Evolutionary conservation across 2,329 filamentous ascomycete species (phyloP).

Genomic region (Ceratocystiopsis sp.): DNA sequence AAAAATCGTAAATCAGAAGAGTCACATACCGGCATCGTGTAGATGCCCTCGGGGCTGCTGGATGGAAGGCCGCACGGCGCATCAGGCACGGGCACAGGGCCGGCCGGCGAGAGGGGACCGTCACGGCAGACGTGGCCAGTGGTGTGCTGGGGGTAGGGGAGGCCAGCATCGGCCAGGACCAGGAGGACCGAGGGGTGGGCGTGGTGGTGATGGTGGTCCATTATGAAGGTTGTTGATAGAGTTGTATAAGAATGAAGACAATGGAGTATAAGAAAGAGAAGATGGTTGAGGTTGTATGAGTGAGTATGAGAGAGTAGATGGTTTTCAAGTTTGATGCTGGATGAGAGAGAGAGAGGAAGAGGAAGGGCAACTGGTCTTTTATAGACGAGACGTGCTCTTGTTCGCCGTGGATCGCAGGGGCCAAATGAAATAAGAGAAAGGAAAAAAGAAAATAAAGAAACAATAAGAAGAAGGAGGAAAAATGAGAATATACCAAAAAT

Average conservation of each 20-base stretch:
- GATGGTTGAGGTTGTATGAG: not conserved
- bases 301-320: not conserved
- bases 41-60: constrained; percentile 4
- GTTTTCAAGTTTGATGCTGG: too few relatives aligned
- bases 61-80: too few relatives aligned
- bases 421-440: not conserved
- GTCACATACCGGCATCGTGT: constrained; percentile 5
- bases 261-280: not conserved
- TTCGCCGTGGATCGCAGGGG: not conserved
- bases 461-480: not conserved
- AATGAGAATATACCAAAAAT: not conserved
- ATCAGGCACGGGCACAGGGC: too few relatives aligned
- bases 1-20: not conserved
- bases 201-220: not conserved
- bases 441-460: not conserved
- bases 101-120: not conserved
- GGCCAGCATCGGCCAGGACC: too few relatives aligned
- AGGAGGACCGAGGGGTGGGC: not conserved
- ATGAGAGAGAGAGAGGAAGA: not conserved
- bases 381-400: not conserved
- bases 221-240: not conserved
- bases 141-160: too few relatives aligned
- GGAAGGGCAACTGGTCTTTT: too few relatives aligned
- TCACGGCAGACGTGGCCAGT: not conserved
- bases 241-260: not conserved